Percentiles rank a stretch among this genome's conserved stretches.
Evolutionary conservation across 2,329 filamentous ascomycete species (phyloP).

Genomic region (Biscogniauxia marginata): DNA sequence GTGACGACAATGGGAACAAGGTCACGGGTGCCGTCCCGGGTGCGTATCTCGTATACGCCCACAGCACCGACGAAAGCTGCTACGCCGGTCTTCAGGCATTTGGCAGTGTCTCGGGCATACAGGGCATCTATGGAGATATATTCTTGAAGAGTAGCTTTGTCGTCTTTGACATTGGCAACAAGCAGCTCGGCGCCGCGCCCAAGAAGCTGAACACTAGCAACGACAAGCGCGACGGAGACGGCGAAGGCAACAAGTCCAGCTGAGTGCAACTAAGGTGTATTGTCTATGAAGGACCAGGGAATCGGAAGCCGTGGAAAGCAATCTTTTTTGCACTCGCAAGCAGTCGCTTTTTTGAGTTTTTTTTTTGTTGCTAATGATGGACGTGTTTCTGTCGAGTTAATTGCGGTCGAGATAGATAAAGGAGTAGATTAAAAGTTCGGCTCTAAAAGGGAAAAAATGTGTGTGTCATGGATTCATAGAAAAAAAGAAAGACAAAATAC

Average conservation of each 20-base stretch:
- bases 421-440: too few species aligned
- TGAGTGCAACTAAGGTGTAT: not conserved
- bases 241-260: not conserved
- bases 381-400: not conserved
- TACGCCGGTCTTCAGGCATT: conserved; percentile 73
- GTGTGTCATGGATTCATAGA: too few species aligned
- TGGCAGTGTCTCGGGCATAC: conserved; percentile 45
- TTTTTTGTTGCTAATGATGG: not conserved
- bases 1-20: conserved; percentile 39
- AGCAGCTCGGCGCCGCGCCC: conserved; percentile 44
- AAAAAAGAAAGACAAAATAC: too few species aligned
- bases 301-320: too few species aligned
- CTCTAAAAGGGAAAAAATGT: too few species aligned
- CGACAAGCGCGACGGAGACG: conserved; percentile 9
- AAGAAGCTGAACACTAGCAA: conserved; percentile 36
- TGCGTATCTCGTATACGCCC: conserved; percentile 53
- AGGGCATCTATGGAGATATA: conserved; percentile 72
- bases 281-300: too few species aligned
- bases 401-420: conserved; percentile 6
- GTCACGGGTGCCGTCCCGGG: conserved; percentile 55
- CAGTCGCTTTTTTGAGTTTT: not conserved
- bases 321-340: not conserved
- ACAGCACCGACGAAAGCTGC: conserved; percentile 55
- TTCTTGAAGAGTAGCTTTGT: conserved; percentile 78
- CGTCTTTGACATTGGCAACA: conserved; percentile 61